phyloP scores from a whole-genome alignment of 2,329 filamentous ascomycete species.

The Akanthomyces dipterigenus region DNA sequence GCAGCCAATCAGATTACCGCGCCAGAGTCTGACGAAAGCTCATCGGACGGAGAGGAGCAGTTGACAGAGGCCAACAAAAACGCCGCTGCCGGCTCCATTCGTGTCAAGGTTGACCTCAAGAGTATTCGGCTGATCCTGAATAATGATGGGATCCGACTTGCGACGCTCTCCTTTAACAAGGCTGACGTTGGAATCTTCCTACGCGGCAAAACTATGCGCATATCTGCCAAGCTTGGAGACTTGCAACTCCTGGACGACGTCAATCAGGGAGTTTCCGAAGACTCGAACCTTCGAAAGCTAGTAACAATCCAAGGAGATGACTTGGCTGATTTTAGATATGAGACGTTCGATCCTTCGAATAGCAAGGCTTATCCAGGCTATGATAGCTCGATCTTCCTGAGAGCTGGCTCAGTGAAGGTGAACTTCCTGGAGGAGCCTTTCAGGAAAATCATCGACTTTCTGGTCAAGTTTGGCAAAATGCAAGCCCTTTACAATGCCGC shows the following conservation, averaged over 20 bases:
- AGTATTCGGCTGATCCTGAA: conserved; percentile 92
- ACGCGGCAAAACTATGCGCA: conserved; percentile 75
- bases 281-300: conserved; percentile 75
- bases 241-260: conserved; percentile 88
- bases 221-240: conserved; percentile 81
- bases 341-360: conserved; percentile 78
- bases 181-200: conserved; percentile 89
- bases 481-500: conserved; percentile 98
- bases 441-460: conserved; percentile 94
- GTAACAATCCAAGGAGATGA: conserved; percentile 95
- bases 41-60: conserved; percentile 32
- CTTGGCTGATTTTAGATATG: conserved; percentile 92
- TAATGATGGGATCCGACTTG: conserved; percentile 91
- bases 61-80: conserved; percentile 28
- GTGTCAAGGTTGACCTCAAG: conserved; percentile 89
- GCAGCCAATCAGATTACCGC: conserved; percentile 17
- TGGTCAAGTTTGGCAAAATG: conserved; percentile 99
- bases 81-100: conserved; percentile 62
- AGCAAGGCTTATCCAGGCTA: conserved; percentile 79
- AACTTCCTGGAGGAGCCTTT: conserved; percentile 98
- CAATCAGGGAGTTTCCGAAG: conserved; percentile 76
- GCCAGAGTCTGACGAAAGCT: conserved; percentile 32
- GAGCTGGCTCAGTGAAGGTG: conserved; percentile 90
- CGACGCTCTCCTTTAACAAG: conserved; percentile 86
- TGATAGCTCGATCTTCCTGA: conserved; percentile 82